Conservation (phyloP, 371 early-diverging fungal species). For the Lichtheimia corymbifera region DNA sequence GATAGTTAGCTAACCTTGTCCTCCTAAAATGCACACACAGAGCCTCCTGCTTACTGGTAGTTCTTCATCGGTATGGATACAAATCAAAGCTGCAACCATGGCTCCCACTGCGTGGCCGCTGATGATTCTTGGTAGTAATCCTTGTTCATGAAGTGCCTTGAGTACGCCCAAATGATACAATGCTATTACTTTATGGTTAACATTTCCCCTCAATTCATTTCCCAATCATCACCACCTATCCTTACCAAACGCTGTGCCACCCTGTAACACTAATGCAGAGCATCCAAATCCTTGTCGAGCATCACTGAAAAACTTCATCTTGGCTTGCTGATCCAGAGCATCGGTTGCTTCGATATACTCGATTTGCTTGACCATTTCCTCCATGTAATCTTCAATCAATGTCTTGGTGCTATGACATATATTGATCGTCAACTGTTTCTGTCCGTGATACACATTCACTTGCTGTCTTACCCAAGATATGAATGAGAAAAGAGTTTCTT, state of each 20-base stretch:
- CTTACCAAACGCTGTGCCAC: conserved; percentile 70
- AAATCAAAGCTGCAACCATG: conserved; percentile 71
- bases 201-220: neutral
- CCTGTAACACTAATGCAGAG: conserved; percentile 71
- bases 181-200: conserved; percentile 25
- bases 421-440: neutral
- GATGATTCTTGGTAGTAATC: conserved; percentile 69
- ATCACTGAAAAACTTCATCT: conserved; percentile 71
- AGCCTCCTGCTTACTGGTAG: conserved; percentile 58
- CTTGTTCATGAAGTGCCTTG: conserved; percentile 67
- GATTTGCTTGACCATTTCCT: conserved; percentile 61
- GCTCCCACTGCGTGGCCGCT: conserved; percentile 75
- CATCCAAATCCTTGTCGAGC: conserved; percentile 68
- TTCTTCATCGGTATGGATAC: conserved; percentile 72
- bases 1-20: too few species aligned
- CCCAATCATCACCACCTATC: too few species aligned
- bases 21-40: too few species aligned
- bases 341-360: conserved; percentile 55
- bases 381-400: conserved; percentile 72
- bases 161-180: conserved; percentile 76
- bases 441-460: neutral
- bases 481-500: conserved; percentile 59
- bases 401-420: conserved; percentile 56
- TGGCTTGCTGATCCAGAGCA: conserved; percentile 55
- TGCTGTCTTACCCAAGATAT: conserved; percentile 47